Base-by-base conservation (phyloP, 176 grass and related monocot genomes). In the Cenchrus fungigraminus region DNA sequence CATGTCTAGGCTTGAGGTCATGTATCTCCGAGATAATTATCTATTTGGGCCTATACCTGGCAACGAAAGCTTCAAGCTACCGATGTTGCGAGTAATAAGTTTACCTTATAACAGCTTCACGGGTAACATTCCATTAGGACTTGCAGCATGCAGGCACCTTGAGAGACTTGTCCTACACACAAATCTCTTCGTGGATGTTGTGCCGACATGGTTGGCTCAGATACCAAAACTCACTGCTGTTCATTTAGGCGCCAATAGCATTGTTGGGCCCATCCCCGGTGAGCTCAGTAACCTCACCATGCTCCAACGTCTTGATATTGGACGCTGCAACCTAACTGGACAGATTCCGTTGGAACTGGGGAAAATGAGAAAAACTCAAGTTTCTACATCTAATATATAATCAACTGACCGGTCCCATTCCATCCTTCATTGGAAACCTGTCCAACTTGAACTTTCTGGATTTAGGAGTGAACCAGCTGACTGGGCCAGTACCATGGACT, bases 141-240 rank as follows among this genome's bases (percentile, higher is more conserved):
- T 60, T n/a, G 12, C 28, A 9, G n/a, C 46, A 6, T 67, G 46
- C 46, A 34, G 53, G 46, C 3, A 67, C 1, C 46, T 67, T 9
- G 4, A 53, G 28, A 1, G 0, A 28, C 46, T 80, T 53, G 2
- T 0, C 8, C 4, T 80, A 1, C 0, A 4, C 0, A 8, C 1
- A 4, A 80, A 80, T 11, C 31, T 10, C 4, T 82, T 72, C 29
- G 9, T 59, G 9, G 80, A n/a, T 5, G 43, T 34, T 13, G 9
- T 82, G 14, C 80, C 80, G 0, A 0, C 5, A 82, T 82, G 82
- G 82, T 51, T 84, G 32, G 61, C 20, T 20, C 25, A 45, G 20
- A 1, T 84, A 4, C 2, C 82, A 3, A 8, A 28, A 0, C 82
- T 84, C 0, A 45, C 0, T 0, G 0, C 0, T 0, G 0, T 84